phyloP scores from a whole-genome alignment of 2,329 filamentous ascomycete genomes.

The Aspergillus sclerotialis region DNA sequence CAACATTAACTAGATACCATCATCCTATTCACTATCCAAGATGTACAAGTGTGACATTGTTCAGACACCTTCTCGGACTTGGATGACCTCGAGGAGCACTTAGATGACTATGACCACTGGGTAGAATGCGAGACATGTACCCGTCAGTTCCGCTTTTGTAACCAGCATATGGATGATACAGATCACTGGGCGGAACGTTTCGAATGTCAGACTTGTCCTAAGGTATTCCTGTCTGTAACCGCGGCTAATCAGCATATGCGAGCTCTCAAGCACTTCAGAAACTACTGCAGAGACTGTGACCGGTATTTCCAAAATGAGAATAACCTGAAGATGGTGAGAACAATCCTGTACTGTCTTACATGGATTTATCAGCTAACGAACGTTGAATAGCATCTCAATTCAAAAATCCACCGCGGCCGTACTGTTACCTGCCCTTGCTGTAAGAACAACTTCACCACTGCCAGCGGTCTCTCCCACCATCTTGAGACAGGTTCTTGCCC shows the following conservation, averaged over 20 bases:
- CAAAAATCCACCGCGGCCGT: constrained; percentile 41
- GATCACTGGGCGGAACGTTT: constrained; percentile 13
- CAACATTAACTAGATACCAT: no score
- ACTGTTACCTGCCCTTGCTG: constrained; percentile 52
- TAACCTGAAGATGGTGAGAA: constrained; percentile 21
- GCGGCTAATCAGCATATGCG: constrained; percentile 26
- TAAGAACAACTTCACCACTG: constrained; percentile 37
- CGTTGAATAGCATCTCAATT: constrained; percentile 47
- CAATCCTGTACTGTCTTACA: not conserved
- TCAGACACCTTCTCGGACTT: constrained; percentile 4
- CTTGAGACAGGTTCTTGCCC: constrained; percentile 51
- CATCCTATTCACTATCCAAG: no score
- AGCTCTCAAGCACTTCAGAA: constrained; percentile 18
- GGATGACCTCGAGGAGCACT: constrained; percentile 10
- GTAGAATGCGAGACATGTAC: constrained; percentile 18
- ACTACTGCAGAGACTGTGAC: constrained; percentile 25
- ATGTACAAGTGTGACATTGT: constrained; percentile 12
- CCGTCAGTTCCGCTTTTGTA: constrained; percentile 8
- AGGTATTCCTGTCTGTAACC: constrained; percentile 14
- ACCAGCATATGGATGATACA: constrained; percentile 17
- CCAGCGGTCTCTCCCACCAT: constrained; percentile 51
- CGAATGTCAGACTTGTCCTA: constrained; percentile 25
- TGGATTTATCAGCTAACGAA: not conserved
- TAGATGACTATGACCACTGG: constrained; percentile 18
- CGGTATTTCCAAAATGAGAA: constrained; percentile 25